These are phyloP conservation scores for Rhytidiadelphus loreus DNA, from an alignment of 225 moss, liverwort and hornwort species.

Conservation along the genomic window DNA sequence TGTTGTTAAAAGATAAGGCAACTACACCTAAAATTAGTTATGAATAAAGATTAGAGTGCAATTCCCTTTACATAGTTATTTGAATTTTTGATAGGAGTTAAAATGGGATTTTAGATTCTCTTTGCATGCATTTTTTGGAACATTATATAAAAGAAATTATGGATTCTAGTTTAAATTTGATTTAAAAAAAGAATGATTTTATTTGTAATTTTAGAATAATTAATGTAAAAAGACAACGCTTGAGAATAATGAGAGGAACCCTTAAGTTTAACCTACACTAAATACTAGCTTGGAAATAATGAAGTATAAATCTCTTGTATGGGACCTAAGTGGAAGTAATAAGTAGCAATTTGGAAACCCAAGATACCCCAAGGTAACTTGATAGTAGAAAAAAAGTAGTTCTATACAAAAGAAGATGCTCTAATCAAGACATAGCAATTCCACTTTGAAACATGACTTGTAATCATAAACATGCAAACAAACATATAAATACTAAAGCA, in stretches of 20 bases:
- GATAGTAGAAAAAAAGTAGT: neutral
- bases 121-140: neutral
- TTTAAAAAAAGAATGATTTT: neutral
- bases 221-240: neutral
- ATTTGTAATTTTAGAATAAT: neutral
- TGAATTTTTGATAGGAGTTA: neutral
- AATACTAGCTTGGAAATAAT: neutral
- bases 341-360: neutral
- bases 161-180: neutral
- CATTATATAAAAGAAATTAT: neutral
- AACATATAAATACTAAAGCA: neutral
- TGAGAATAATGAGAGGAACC: no score
- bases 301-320: neutral
- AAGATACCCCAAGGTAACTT: neutral
- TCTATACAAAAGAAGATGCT: neutral
- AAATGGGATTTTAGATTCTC: neutral
- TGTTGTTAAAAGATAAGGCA: no score
- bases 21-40: neutral
- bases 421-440: neutral
- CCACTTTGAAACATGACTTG: neutral
- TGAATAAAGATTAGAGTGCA: neutral
- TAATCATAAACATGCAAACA: neutral
- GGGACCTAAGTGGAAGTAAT: neutral
- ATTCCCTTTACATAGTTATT: neutral
- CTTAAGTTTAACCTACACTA: neutral